Base-by-base conservation (phyloP, 2,329 filamentous ascomycete species). In the Camptophora hylomeconis region DNA sequence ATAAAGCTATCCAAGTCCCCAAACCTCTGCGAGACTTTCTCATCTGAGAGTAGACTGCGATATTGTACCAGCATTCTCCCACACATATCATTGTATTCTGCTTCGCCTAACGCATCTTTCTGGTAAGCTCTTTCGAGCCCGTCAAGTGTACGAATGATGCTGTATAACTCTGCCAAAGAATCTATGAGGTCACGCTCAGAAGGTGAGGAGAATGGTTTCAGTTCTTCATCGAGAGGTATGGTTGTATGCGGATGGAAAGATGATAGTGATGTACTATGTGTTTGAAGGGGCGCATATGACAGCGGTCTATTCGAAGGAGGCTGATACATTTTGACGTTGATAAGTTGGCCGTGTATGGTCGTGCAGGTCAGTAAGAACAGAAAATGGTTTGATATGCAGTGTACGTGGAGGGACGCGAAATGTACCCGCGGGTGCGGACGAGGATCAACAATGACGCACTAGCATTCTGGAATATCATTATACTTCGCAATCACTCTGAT, bases 51-150 rank as follows among this genome's bases (percentile, higher is more conserved):
- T 38, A 92, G 84, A 33, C 84, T 92, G 55, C 87, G 92, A 65
- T 98, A 98, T 60, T 98, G 89, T 57, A 93, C 92, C 45, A 98
- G 58, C 35, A 93, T 71, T 20, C 89, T 74, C 50, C 86, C 81
- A 63, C 92, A 98, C 41, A 89, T 93, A 50, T 95, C 89, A 1
- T 86, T 92, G 54, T 98, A 98, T 47, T 94, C 87, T 29, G 69
- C 67, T 56, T 95, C 89, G 5, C 80, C 72, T 28, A 98, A 78
- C 13, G 84, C 87, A 63, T 98, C 89, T 50, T 93, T 92, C 20
- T 98, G 71, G 50, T 93, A 98, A 1, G 87, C 92, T 54, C 92
- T 93, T 49, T 98, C 89, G 2, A 98, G 70, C 40, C 92, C 84
- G 51, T 98, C 89, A 3, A 98, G 65, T 0, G 89, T 95, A 37